Conservation (phyloP, 2,329 filamentous ascomycete genomes). For the Xylaria sp. region DNA sequence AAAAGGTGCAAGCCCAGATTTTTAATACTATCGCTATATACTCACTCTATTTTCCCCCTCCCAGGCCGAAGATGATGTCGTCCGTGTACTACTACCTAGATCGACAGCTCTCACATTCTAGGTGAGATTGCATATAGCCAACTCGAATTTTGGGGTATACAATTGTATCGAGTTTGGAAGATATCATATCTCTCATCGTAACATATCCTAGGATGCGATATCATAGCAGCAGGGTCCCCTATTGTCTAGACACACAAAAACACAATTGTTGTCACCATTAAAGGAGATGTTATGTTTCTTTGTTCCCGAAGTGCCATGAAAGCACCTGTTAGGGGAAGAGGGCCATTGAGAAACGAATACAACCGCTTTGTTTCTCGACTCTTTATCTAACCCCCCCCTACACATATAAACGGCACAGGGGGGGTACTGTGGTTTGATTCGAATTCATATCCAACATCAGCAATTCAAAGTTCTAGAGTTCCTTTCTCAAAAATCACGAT, state of each 20-base stretch:
- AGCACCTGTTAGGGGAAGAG: neutral
- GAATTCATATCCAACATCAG: no score
- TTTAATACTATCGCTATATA: neutral
- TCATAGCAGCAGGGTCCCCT: neutral
- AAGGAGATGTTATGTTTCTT: neutral
- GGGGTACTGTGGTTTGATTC: no score
- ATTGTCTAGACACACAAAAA: neutral
- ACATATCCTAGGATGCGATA: neutral
- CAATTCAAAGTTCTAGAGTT: neutral
- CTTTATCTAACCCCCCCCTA: neutral
- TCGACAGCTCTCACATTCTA: neutral
- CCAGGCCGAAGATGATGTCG: neutral
- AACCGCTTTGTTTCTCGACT: neutral
- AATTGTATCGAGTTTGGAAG: neutral
- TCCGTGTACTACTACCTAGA: neutral
- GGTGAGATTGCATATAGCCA: neutral
- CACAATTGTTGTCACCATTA: neutral
- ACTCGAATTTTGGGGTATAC: neutral
- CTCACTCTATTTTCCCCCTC: neutral
- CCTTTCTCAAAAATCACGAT: no score
- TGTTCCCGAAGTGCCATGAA: neutral
- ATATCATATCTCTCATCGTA: neutral
- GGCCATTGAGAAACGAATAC: neutral
- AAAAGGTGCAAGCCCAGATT: neutral
- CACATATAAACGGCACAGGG: neutral